phyloP scores from a whole-genome alignment of 441 rosid genomes.

The Capsella rubella region DNA sequence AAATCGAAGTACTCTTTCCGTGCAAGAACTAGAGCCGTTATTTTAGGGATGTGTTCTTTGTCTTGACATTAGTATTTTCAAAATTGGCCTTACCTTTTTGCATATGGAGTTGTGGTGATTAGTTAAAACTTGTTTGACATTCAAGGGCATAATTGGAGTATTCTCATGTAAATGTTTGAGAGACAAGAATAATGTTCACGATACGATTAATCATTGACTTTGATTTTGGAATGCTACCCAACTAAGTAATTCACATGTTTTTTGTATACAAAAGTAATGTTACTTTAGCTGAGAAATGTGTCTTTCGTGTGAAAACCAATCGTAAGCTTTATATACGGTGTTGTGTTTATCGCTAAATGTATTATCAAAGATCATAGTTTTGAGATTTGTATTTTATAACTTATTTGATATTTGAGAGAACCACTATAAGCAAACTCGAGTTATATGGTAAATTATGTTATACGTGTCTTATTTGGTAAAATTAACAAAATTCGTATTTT shows the following conservation, averaged over 20 bases:
- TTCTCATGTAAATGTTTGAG: neutral
- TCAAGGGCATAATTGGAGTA: conserved; percentile 8
- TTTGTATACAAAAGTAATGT: too few species aligned
- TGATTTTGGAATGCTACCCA: conserved; percentile 6
- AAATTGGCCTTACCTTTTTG: neutral
- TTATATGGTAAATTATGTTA: too few species aligned
- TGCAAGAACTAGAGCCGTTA: conserved; percentile 44
- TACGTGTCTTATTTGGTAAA: too few species aligned
- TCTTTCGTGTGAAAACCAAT: too few species aligned
- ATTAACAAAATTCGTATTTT: too few species aligned
- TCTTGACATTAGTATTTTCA: conserved; percentile 13
- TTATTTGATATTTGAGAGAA: too few species aligned
- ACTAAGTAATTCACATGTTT: neutral
- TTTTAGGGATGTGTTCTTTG: conserved; percentile 41
- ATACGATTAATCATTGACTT: conserved; percentile 14
- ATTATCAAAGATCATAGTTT: too few species aligned
- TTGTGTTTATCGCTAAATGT: too few species aligned
- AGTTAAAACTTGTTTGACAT: neutral
- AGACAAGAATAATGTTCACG: neutral
- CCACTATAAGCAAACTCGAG: too few species aligned
- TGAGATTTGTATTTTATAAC: too few species aligned
- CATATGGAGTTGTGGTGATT: neutral
- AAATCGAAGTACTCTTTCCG: conserved; percentile 46
- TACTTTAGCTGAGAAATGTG: too few species aligned
- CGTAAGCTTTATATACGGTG: too few species aligned